A percentile compares a stretch with the other conserved stretches of the same genome.
These are phyloP conservation scores for Senna siamea DNA, from an alignment of 306 rosid genomes.

Conservation along the genomic window DNA sequence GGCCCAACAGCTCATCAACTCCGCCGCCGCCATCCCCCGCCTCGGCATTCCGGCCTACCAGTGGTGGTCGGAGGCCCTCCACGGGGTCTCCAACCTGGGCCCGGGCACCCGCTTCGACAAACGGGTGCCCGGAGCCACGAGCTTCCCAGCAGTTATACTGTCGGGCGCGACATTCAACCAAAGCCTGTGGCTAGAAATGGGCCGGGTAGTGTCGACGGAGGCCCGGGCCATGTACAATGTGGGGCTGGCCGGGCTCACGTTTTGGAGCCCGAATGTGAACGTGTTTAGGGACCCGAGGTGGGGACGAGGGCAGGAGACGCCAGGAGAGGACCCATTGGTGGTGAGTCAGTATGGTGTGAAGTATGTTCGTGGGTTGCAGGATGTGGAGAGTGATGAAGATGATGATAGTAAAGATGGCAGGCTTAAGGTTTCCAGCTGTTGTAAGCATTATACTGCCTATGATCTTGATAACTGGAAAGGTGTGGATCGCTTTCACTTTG, in stretches of 20 bases:
- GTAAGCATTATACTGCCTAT: constrained; percentile 91
- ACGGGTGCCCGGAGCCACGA: constrained; percentile 71
- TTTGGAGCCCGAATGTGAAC: constrained; percentile 85
- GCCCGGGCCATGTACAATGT: constrained; percentile 84
- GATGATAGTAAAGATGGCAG: constrained; percentile 50
- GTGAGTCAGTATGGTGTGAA: constrained; percentile 64
- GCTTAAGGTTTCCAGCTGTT: constrained; percentile 88
- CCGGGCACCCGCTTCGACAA: constrained; percentile 63
- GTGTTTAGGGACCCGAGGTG: constrained; percentile 82
- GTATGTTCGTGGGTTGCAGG: constrained; percentile 76
- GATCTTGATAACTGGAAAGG: constrained; percentile 82
- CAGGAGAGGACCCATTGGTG: constrained; percentile 79
- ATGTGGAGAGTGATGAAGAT: constrained; percentile 49
- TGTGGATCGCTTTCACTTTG: constrained; percentile 71
- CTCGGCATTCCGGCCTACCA: constrained; percentile 73
- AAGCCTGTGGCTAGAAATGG: constrained; percentile 66
- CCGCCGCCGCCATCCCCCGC: constrained; percentile 49
- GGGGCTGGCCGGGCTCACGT: constrained; percentile 78
- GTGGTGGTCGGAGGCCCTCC: constrained; percentile 92
- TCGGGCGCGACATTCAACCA: constrained; percentile 72
- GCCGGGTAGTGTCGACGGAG: constrained; percentile 77
- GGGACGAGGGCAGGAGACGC: constrained; percentile 84
- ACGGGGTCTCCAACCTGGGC: constrained; percentile 70
- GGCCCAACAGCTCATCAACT: constrained; percentile 54
- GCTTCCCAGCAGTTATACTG: constrained; percentile 68